Evolutionary conservation across 1,284 basidiomycete species (phyloP).

Genomic region (Leccinum huronense): DNA sequence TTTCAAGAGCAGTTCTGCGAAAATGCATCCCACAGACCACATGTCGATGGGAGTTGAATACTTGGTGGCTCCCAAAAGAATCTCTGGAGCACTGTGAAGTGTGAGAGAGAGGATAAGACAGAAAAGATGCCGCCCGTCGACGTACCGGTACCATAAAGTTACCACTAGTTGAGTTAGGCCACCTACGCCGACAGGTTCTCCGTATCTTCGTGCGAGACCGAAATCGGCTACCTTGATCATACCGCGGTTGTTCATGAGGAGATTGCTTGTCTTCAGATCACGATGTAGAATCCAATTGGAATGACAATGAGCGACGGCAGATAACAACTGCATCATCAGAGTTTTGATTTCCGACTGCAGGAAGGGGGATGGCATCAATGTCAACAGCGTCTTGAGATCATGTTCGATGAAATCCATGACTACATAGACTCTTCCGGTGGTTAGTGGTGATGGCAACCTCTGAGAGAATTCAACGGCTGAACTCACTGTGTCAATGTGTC

Average conservation of each 20-base stretch:
- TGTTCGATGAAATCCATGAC: conserved; percentile 99
- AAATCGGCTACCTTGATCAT: conserved; percentile 99
- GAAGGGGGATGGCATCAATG: conserved; percentile 92
- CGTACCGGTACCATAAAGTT: conserved; percentile 97
- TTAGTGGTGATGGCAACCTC: conserved; percentile 20
- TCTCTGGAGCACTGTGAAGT: conserved; percentile 82
- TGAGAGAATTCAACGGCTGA: conserved; percentile 11
- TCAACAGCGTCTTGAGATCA: conserved; percentile 94
- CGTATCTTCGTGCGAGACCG: conserved; percentile 92
- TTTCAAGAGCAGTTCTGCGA: conserved; percentile 91
- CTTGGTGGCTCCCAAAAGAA: conserved; percentile 87
- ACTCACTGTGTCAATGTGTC: conserved; percentile 97
- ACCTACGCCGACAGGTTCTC: conserved; percentile 89
- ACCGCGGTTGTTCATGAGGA: conserved; percentile 98
- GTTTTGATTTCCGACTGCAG: conserved; percentile 98
- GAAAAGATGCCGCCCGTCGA: conserved; percentile 18
- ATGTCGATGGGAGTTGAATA: conserved; percentile 97
- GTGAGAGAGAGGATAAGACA: conserved; percentile 8
- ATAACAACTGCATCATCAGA: conserved; percentile 89
- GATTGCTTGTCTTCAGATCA: conserved; percentile 96
- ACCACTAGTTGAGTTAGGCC: conserved; percentile 98
- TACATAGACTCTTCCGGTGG: conserved; percentile 81
- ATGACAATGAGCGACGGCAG: conserved; percentile 91
- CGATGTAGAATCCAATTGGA: conserved; percentile 97
- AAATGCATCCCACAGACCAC: conserved; percentile 99